A percentile compares a stretch with the other conserved stretches of the same genome.
Evolutionary conservation across 495 filamentous ascomycete species (phyloP).

Genomic region (Penicillium riverlandense): DNA sequence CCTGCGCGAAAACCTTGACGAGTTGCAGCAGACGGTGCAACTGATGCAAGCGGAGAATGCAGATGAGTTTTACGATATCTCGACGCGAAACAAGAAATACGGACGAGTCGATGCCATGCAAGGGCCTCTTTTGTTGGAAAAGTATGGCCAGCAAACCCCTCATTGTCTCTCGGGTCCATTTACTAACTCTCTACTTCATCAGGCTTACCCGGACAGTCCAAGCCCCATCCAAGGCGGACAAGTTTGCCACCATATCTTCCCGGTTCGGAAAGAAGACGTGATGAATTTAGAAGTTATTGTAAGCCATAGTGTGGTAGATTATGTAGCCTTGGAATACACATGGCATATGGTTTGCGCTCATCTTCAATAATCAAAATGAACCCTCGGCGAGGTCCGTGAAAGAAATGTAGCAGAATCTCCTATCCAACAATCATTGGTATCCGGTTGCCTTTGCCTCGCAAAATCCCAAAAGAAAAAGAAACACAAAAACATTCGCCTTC

Average conservation of each 20-base stretch:
- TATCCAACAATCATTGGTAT: constrained; percentile 3
- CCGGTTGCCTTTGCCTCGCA: constrained; percentile 1
- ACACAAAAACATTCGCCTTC: constrained; percentile 12
- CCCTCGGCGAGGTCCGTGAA: neutral
- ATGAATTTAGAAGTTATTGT: neutral
- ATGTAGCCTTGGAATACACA: too few species aligned
- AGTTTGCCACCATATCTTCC: constrained; percentile 60
- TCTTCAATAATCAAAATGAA: too few species aligned
- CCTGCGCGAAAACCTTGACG: constrained; percentile 78
- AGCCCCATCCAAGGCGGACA: constrained; percentile 50
- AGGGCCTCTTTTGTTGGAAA: constrained; percentile 79
- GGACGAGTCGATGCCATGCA: constrained; percentile 84
- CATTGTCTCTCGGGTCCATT: neutral
- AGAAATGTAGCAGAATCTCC: neutral
- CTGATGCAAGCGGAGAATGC: constrained; percentile 83
- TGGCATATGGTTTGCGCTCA: too few species aligned
- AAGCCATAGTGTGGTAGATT: too few species aligned
- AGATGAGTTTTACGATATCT: constrained; percentile 90
- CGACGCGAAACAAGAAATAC: constrained; percentile 83
- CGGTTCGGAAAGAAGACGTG: constrained; percentile 56
- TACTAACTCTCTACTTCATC: constrained; percentile 27
- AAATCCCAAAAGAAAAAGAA: constrained; percentile 1
- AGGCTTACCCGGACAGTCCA: constrained; percentile 60
- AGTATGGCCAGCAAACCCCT: constrained; percentile 43
- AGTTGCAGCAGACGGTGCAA: constrained; percentile 82